These are phyloP conservation scores for Plectranthus barbatus DNA, from an alignment of 257 asterid genomes.

Conservation along the genomic window DNA sequence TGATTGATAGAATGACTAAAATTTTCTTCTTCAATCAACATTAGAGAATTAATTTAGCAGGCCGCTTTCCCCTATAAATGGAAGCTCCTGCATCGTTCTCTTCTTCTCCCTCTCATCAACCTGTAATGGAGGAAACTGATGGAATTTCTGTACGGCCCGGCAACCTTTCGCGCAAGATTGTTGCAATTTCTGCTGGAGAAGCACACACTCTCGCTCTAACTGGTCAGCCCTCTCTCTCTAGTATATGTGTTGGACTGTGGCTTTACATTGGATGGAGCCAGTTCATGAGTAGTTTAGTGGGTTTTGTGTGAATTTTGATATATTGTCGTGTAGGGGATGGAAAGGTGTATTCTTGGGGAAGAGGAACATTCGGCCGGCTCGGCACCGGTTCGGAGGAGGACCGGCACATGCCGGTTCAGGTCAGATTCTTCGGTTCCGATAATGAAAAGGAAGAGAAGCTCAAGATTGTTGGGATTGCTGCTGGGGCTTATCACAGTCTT, in stretches of 20 bases:
- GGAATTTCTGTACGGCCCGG: constrained; percentile 4
- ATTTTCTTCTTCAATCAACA: not conserved
- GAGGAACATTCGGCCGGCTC: constrained; percentile 87
- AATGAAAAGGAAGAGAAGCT: constrained; percentile 36
- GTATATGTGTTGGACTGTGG: not conserved
- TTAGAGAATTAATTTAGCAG: not conserved
- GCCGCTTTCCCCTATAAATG: not conserved
- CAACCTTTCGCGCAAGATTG: constrained; percentile 40
- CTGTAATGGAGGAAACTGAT: constrained; percentile 22
- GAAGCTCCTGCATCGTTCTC: not conserved
- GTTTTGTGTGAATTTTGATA: not conserved
- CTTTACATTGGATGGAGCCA: not conserved
- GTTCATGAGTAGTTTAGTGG: not conserved
- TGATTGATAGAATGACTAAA: not conserved
- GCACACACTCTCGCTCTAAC: constrained; percentile 86
- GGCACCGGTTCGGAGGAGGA: constrained; percentile 77
- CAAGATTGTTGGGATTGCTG: constrained; percentile 62
- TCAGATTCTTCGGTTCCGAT: constrained; percentile 44
- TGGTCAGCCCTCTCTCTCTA: constrained; percentile 26
- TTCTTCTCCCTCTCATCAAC: not conserved
- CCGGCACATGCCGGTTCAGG: constrained; percentile 36
- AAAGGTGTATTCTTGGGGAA: constrained; percentile 82
- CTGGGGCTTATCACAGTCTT: constrained; percentile 93
- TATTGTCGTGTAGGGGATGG: constrained; percentile 54
- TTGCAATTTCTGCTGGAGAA: constrained; percentile 67